A percentile compares a stretch with the other conserved stretches of the same genome.
Evolutionary conservation across 768 basidiomycete species (phyloP).

Genomic region (Cytidiella melzeri): DNA sequence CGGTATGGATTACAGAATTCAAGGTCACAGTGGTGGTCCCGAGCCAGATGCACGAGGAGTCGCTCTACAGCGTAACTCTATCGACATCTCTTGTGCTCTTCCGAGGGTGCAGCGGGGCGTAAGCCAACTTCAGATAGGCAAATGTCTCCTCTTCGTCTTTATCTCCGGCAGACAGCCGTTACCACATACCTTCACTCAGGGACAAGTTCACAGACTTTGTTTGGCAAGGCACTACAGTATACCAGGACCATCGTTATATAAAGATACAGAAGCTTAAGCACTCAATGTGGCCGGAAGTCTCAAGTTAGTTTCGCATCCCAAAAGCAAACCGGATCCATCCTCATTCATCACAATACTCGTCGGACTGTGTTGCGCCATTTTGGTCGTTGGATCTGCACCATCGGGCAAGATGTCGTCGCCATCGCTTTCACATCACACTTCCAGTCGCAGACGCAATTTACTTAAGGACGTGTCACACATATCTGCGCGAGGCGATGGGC

Average conservation of each 20-base stretch:
- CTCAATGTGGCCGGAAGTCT: too few relatives aligned
- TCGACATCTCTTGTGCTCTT: conserved; percentile 1
- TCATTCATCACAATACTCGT: background rate
- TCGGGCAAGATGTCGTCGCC: background rate
- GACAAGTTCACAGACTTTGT: background rate
- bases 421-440: background rate
- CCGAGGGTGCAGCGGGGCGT: conserved; percentile 7
- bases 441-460: background rate
- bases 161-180: background rate
- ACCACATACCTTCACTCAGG: background rate
- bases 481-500: background rate
- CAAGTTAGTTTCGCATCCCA: too few relatives aligned
- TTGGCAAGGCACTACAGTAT: background rate
- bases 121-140: conserved; percentile 11
- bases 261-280: background rate
- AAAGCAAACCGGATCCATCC: too few relatives aligned
- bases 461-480: background rate
- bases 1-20: background rate
- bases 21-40: conserved; percentile 4
- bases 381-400: background rate
- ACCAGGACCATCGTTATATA: background rate
- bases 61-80: background rate
- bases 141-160: background rate
- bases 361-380: background rate
- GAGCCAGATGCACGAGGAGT: conserved; percentile 4